A percentile compares a stretch with the other conserved stretches of the same genome.
Conservation (phyloP, 768 basidiomycete species). For the Obba rivulosa region DNA sequence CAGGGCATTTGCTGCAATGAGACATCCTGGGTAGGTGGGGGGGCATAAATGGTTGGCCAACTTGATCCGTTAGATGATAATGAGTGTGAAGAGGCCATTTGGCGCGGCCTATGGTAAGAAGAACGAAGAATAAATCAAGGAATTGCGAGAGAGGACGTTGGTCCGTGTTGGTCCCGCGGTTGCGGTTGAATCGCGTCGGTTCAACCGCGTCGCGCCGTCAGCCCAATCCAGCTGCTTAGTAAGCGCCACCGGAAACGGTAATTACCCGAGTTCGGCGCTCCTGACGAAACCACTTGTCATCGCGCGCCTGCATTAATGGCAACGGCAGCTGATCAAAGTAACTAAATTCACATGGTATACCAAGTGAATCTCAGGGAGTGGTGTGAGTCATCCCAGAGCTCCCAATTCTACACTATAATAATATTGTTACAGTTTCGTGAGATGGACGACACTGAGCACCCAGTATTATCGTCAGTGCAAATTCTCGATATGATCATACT, state of each 20-base stretch:
- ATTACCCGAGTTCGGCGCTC: too few relatives aligned
- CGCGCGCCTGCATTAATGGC: not conserved
- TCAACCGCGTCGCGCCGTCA: conserved; percentile 1
- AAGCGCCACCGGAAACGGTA: too few relatives aligned
- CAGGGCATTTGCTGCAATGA: conserved; percentile 24
- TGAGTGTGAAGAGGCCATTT: conserved; percentile 23
- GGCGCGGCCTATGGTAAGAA: conserved; percentile 8
- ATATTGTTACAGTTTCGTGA: too few relatives aligned
- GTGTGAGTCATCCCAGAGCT: too few relatives aligned
- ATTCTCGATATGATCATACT: not conserved
- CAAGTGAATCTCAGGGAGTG: not conserved
- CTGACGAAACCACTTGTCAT: too few relatives aligned
- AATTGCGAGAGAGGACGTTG: not conserved
- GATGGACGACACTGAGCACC: too few relatives aligned
- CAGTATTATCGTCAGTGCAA: too few relatives aligned
- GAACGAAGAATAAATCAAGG: not conserved
- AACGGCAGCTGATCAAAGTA: not conserved
- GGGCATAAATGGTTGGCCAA: conserved; percentile 12
- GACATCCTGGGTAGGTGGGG: conserved; percentile 24
- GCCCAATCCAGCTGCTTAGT: conserved; percentile 5
- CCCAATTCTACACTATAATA: too few relatives aligned
- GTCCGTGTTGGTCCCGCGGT: not conserved
- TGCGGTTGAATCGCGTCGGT: not conserved
- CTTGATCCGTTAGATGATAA: conserved; percentile 12
- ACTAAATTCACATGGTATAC: not conserved